Evolutionary conservation across 2,329 filamentous ascomycete genomes (phyloP).

Genomic region (Xylaria sp.): DNA sequence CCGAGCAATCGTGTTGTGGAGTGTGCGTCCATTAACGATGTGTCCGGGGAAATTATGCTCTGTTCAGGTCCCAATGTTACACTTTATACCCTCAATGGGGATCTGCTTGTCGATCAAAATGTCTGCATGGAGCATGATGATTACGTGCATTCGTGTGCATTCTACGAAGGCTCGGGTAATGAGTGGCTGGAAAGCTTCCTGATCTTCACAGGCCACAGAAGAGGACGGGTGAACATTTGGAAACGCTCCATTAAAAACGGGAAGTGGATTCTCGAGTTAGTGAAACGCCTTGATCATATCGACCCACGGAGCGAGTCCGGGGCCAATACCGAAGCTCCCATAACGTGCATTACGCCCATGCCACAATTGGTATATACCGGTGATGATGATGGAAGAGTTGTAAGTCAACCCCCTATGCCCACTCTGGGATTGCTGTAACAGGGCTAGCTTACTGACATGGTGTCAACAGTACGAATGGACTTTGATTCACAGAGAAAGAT

Average conservation of each 20-base stretch:
- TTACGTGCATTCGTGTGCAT: slow-evolving; percentile 82
- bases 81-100: slow-evolving; percentile 89
- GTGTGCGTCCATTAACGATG: slow-evolving; percentile 88
- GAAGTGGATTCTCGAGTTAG: slow-evolving; percentile 79
- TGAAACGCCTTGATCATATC: slow-evolving; percentile 84
- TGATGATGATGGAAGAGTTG: slow-evolving; percentile 91
- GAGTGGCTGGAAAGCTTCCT: slow-evolving; percentile 92
- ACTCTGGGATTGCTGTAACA: slow-evolving; percentile 1
- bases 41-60: slow-evolving; percentile 88
- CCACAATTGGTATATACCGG: slow-evolving; percentile 89
- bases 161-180: slow-evolving; percentile 90
- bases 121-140: slow-evolving; percentile 79
- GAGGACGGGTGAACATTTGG: slow-evolving; percentile 86
- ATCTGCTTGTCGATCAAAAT: slow-evolving; percentile 82
- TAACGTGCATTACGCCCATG: slow-evolving; percentile 88
- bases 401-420: slow-evolving; percentile 60
- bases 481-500: slow-evolving; percentile 67
- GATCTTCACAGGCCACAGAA: slow-evolving; percentile 87
- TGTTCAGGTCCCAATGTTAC: slow-evolving; percentile 80
- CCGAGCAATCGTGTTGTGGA: slow-evolving; percentile 69
- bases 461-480: slow-evolving; percentile 70
- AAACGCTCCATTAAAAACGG: slow-evolving; percentile 67
- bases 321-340: slow-evolving; percentile 71
- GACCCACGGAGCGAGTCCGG: slow-evolving; percentile 73
- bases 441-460: slow-evolving; percentile 28